phyloP scores from a whole-genome alignment of 495 filamentous ascomycete genomes.

The Podospora tetraspora region DNA sequence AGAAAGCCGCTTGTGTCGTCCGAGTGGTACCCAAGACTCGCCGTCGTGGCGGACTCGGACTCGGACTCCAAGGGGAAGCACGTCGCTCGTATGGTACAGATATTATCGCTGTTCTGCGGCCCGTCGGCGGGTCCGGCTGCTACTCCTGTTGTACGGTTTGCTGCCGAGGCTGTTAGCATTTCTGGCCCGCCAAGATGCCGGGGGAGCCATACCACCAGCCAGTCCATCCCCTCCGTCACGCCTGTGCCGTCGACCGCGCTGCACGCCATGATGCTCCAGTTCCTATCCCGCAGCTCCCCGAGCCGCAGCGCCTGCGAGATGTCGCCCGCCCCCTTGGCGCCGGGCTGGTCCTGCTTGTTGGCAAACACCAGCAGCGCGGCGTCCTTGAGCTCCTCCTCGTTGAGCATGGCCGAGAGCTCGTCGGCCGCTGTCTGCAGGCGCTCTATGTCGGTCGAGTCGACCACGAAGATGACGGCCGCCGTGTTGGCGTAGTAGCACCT shows the following conservation, averaged over 20 bases:
- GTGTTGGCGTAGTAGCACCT: constrained; percentile 99
- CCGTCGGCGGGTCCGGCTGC: constrained; percentile 1
- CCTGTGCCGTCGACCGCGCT: constrained; percentile 93
- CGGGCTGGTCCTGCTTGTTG: constrained; percentile 98
- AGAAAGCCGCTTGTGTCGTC: constrained; percentile 12
- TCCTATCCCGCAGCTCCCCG: constrained; percentile 86
- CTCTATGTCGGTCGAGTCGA: constrained; percentile 95
- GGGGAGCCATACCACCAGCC: constrained; percentile 81
- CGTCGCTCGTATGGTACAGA: constrained; percentile 28
- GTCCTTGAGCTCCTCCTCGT: constrained; percentile 92
- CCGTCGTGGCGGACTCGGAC: background rate
- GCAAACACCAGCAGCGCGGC: constrained; percentile 92
- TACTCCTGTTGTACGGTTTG: constrained; percentile 49
- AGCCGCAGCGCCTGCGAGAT: constrained; percentile 89
- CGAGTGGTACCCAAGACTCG: constrained; percentile 26
- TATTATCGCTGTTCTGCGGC: constrained; percentile 11
- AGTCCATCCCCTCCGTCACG: constrained; percentile 96
- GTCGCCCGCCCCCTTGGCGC: constrained; percentile 92
- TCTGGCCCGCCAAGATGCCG: background rate
- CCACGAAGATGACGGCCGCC: constrained; percentile 97
- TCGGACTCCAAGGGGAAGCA: constrained; percentile 18
- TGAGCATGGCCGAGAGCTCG: constrained; percentile 90
- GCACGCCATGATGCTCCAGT: constrained; percentile 98
- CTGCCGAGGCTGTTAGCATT: constrained; percentile 29
- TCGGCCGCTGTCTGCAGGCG: constrained; percentile 86